Evolutionary conservation across 2,329 filamentous ascomycete species (phyloP).

Genomic region (Clonostachys byssicola): DNA sequence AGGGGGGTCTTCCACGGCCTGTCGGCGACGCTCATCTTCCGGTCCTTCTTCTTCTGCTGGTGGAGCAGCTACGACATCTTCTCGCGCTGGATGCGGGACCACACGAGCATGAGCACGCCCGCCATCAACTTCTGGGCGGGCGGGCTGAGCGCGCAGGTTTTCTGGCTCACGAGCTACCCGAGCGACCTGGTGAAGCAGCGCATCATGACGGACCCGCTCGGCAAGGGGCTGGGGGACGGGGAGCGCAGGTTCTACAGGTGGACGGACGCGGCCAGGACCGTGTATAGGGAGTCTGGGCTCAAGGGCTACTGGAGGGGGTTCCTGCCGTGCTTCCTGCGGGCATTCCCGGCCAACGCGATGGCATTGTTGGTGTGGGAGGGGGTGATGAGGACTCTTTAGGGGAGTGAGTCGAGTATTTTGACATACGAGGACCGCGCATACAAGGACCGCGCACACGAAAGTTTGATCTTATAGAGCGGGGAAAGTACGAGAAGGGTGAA

Average conservation of each 20-base stretch:
- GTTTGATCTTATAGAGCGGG: neutral
- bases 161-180: slow-evolving; percentile 91
- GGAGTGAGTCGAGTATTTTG: slow-evolving; percentile 11
- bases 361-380: slow-evolving; percentile 91
- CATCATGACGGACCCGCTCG: slow-evolving; percentile 93
- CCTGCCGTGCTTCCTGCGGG: slow-evolving; percentile 85
- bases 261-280: slow-evolving; percentile 73
- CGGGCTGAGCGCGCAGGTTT: slow-evolving; percentile 86
- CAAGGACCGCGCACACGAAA: no score
- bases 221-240: slow-evolving; percentile 63
- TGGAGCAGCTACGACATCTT: slow-evolving; percentile 94
- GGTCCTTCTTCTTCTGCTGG: slow-evolving; percentile 96
- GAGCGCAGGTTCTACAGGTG: slow-evolving; percentile 67
- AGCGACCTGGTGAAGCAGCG: slow-evolving; percentile 93
- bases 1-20: slow-evolving; percentile 83
- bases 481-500: neutral
- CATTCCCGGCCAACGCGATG: slow-evolving; percentile 94
- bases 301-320: slow-evolving; percentile 92
- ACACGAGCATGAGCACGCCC: slow-evolving; percentile 70
- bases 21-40: slow-evolving; percentile 79
- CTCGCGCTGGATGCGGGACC: slow-evolving; percentile 59
- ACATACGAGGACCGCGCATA: neutral
- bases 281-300: slow-evolving; percentile 72
- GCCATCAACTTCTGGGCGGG: slow-evolving; percentile 97
- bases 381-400: slow-evolving; percentile 67